phyloP scores from a whole-genome alignment of 176 grass and related monocot genomes.

The Carex littledalei region DNA sequence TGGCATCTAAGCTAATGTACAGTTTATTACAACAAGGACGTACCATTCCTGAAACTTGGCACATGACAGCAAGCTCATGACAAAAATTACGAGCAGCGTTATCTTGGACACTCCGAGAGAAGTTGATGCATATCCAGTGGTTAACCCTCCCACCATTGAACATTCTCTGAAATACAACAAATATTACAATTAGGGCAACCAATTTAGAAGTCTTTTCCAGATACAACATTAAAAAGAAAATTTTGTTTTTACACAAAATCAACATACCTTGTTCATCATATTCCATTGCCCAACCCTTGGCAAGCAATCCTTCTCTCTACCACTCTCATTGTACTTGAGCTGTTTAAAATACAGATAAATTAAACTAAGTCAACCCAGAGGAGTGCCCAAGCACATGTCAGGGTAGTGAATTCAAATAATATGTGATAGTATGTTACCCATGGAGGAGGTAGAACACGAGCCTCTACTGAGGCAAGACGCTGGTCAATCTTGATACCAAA shows the following conservation, averaged over 20 bases:
- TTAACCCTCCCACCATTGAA: constrained; percentile 66
- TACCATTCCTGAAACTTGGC: constrained; percentile 91
- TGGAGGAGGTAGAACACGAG: constrained; percentile 83
- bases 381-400: constrained; percentile 3
- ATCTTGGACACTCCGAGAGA: constrained; percentile 72
- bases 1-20: not conserved
- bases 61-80: constrained; percentile 76
- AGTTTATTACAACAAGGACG: not conserved
- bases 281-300: constrained; percentile 94
- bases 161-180: constrained; percentile 64
- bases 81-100: constrained; percentile 63
- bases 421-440: constrained; percentile 41
- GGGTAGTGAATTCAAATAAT: not conserved
- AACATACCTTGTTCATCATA: constrained; percentile 93
- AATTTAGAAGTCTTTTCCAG: not conserved
- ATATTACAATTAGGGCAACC: not conserved
- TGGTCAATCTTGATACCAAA: constrained; percentile 93
- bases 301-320: constrained; percentile 82
- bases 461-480: constrained; percentile 73
- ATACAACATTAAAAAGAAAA: not conserved
- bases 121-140: constrained; percentile 73
- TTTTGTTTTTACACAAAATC: not conserved
- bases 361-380: constrained; percentile 9
- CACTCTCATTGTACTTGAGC: constrained; percentile 93
- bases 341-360: constrained; percentile 23